phyloP scores from a whole-genome alignment of 2,329 filamentous ascomycete genomes.

The Thelonectria discophora region DNA sequence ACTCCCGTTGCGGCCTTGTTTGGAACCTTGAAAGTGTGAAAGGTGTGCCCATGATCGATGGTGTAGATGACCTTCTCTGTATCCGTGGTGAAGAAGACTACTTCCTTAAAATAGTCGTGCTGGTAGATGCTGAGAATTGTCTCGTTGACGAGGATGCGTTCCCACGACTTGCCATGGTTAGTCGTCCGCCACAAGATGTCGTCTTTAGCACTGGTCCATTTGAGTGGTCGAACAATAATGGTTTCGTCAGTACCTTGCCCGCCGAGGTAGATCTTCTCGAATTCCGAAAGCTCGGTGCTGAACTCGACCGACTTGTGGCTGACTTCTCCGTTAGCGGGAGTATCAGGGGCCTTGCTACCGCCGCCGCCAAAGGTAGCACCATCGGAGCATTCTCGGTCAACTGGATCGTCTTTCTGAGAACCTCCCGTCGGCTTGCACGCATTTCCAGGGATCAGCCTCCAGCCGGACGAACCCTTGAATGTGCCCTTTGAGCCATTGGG shows the following conservation, averaged over 20 bases:
- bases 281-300: conserved; percentile 60
- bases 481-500: conserved; percentile 70
- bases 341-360: conserved; percentile 49
- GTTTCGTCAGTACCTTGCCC: conserved; percentile 76
- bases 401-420: conserved; percentile 73
- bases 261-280: conserved; percentile 79
- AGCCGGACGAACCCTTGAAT: conserved; percentile 89
- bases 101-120: conserved; percentile 83
- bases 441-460: conserved; percentile 88
- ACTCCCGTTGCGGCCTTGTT: conserved; percentile 53
- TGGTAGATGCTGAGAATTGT: conserved; percentile 76
- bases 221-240: conserved; percentile 63
- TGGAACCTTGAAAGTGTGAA: conserved; percentile 78
- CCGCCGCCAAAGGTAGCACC: conserved; percentile 48
- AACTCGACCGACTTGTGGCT: conserved; percentile 69
- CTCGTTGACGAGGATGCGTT: conserved; percentile 72
- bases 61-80: conserved; percentile 77
- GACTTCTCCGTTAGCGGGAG: conserved; percentile 73
- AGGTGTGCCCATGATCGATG: conserved; percentile 76
- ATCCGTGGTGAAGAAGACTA: conserved; percentile 84
- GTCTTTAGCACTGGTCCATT: conserved; percentile 49
- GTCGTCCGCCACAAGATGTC: conserved; percentile 76
- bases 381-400: conserved; percentile 81
- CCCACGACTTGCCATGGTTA: conserved; percentile 91
- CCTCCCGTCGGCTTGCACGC: conserved; percentile 70